Evolutionary conservation across 768 basidiomycete genomes (phyloP).

Genomic region (Favolaschia claudopus): DNA sequence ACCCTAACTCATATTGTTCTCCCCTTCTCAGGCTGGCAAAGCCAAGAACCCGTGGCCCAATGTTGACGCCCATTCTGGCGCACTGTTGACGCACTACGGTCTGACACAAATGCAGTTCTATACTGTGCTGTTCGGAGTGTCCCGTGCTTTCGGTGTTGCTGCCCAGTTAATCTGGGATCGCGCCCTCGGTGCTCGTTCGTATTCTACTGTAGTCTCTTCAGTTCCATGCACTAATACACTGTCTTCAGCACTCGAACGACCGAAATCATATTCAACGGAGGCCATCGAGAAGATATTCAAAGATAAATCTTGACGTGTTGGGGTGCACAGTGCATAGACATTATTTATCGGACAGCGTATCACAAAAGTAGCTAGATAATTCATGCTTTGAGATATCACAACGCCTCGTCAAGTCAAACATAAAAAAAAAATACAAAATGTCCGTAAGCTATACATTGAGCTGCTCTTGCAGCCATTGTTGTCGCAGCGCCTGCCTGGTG

Average conservation of each 20-base stretch:
- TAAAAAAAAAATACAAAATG: not conserved
- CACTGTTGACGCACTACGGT: slow-evolving; percentile 85
- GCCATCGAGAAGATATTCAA: slow-evolving; percentile 84
- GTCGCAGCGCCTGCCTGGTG: slow-evolving; percentile 41
- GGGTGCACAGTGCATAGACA: slow-evolving; percentile 21
- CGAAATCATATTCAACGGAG: slow-evolving; percentile 88
- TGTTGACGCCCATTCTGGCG: slow-evolving; percentile 97
- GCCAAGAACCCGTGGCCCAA: slow-evolving; percentile 97
- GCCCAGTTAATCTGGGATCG: slow-evolving; percentile 94
- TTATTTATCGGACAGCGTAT: slow-evolving; percentile 26
- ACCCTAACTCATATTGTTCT: not conserved
- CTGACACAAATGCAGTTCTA: slow-evolving; percentile 94
- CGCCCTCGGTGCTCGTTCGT: slow-evolving; percentile 88
- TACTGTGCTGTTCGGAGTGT: slow-evolving; percentile 96
- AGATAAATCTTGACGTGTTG: slow-evolving; percentile 46
- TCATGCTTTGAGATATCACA: slow-evolving; percentile 2
- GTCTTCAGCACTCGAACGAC: slow-evolving; percentile 78
- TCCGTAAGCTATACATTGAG: not conserved
- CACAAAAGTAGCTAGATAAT: slow-evolving; percentile 13
- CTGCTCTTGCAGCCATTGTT: slow-evolving; percentile 44
- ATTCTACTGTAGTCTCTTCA: not conserved
- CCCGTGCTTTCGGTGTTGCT: slow-evolving; percentile 91
- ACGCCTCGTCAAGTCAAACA: not conserved
- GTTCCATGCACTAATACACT: not conserved
- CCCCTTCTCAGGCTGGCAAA: slow-evolving; percentile 82